These are phyloP conservation scores for Bretschneidera sinensis DNA, from an alignment of 345 rosid species.

Conservation along the genomic window DNA sequence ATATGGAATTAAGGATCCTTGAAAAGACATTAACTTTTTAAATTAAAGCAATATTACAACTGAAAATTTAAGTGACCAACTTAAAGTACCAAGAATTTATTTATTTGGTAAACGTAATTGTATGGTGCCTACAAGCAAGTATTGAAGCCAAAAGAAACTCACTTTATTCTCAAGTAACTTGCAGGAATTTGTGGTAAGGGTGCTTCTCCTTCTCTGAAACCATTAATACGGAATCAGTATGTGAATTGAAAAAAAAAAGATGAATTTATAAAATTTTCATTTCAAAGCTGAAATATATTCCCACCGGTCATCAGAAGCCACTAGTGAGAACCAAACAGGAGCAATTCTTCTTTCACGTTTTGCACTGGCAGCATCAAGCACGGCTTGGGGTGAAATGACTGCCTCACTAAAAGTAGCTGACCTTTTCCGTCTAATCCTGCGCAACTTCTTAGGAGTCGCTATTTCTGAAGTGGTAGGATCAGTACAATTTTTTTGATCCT, in stretches of 20 bases:
- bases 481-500: constrained; percentile 40
- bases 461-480: constrained; percentile 51
- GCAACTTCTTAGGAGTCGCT: constrained; percentile 51
- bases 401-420: constrained; percentile 44
- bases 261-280: constrained; percentile 9
- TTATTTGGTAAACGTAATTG: not conserved
- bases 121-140: not conserved
- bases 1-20: not conserved
- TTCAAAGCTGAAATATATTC: constrained; percentile 27
- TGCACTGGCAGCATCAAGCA: constrained; percentile 45
- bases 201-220: constrained; percentile 68
- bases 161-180: constrained; percentile 77
- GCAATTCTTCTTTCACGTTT: constrained; percentile 51
- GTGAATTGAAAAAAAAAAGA: constrained; percentile 7
- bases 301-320: constrained; percentile 88
- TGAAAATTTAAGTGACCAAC: not conserved
- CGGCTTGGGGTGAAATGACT: constrained; percentile 45
- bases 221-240: constrained; percentile 27
- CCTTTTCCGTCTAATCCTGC: constrained; percentile 54
- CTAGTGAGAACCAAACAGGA: constrained; percentile 94
- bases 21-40: not conserved
- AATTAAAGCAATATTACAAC: not conserved
- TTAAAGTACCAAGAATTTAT: not conserved
- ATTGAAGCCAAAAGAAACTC: constrained; percentile 24
- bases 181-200: constrained; percentile 84